Evolutionary conservation across 768 basidiomycete species (phyloP), one percentile per base, ranked within the genome.

Genomic region (Naganishia onofrii): DNA sequence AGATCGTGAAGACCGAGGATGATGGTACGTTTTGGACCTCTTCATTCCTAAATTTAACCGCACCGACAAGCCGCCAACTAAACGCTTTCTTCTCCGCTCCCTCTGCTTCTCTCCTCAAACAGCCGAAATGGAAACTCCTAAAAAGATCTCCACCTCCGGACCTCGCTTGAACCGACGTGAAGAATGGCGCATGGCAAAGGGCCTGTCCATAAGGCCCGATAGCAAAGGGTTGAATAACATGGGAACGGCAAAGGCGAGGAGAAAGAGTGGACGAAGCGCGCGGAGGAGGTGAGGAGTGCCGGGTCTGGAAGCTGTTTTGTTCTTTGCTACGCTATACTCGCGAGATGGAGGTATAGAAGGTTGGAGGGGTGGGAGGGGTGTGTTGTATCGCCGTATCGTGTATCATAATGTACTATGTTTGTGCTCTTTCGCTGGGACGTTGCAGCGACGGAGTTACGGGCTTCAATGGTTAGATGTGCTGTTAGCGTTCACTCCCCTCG

Each of bases 111-210:
- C 31, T 15, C 21, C 31, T 23, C 64, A 26, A 38, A 28, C 54
- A 38, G 69, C 73, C 3, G 72, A 76, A 55, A 73, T 75, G 68
- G 70, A 75, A 42, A 55, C 77, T 78, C 69, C 77, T 68, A 74
- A 75, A 70, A 82, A 81, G 26, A 84, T 93, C 72, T 93, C 92
- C 10, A 94, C 92, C 2, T 90, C 93, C 75, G 92, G 92, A 15
- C 85, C 88, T 2, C 87, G 91, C 36, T 83, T 84, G 60, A 89
- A 90, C 57, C 84, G 92, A 70, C 84, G 90, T 72, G 92, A 92
- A 78, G 84, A 87, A 73, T 94, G 92, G 92, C 83, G 91, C 77
- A 82, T 82, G 68, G 88, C 91, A 28, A 94, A 92, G 78, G 92
- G 92, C 34, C 74, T 81, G 75, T 66, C 71, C 0, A 71, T 75